Conservation (phyloP, 148 eudicot genomes). For the Persicaria maculosa region DNA sequence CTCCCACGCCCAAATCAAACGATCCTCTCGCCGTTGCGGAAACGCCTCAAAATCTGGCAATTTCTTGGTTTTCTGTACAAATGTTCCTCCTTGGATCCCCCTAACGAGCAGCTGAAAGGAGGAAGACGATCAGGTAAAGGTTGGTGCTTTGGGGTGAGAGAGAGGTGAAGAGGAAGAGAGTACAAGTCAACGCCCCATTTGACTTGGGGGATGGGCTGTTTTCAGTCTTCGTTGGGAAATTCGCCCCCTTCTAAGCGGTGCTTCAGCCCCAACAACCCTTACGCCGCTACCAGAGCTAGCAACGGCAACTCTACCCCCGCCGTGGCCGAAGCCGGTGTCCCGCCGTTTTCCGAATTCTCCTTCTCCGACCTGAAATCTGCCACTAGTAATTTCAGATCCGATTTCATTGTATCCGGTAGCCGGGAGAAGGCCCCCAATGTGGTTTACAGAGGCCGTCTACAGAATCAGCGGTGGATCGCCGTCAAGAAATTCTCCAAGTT, state of each 20-base stretch:
- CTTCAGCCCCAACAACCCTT: slow-evolving; percentile 5
- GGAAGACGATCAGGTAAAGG: neutral
- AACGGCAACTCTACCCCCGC: slow-evolving; percentile 16
- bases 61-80: neutral
- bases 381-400: slow-evolving; percentile 65
- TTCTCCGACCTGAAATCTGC: slow-evolving; percentile 59
- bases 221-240: slow-evolving; percentile 26
- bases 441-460: slow-evolving; percentile 60
- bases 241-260: slow-evolving; percentile 12
- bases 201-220: slow-evolving; percentile 53
- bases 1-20: neutral
- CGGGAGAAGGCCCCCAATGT: slow-evolving; percentile 84
- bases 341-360: slow-evolving; percentile 48
- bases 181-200: slow-evolving; percentile 4
- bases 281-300: slow-evolving; percentile 18
- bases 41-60: neutral
- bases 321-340: slow-evolving; percentile 11
- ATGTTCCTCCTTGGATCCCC: neutral
- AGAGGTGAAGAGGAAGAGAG: neutral
- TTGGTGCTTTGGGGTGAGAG: neutral
- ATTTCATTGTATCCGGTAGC: slow-evolving; percentile 65
- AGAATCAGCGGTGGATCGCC: slow-evolving; percentile 60
- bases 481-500: slow-evolving; percentile 79
- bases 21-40: neutral
- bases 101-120: neutral